Conservation (phyloP, 176 grass and related monocot species). For the Raddia distichophylla region DNA sequence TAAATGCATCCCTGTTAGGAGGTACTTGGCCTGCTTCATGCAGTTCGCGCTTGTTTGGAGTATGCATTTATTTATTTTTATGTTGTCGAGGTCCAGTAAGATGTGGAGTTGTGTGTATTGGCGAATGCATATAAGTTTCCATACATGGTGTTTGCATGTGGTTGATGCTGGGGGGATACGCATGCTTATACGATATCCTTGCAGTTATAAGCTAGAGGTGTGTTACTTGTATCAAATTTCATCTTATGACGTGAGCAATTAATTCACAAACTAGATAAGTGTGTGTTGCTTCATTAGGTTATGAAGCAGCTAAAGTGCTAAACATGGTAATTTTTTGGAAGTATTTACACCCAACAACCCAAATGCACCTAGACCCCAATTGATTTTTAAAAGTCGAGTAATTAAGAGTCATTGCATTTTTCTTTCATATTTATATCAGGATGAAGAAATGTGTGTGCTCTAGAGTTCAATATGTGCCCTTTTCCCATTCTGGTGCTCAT, state of each 20-base stretch:
- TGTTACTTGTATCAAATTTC: background rate
- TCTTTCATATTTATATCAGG: background rate
- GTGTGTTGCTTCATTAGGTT: background rate
- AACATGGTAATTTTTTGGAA: background rate
- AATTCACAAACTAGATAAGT: background rate
- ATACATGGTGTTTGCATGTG: background rate
- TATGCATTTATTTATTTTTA: conserved; percentile 8
- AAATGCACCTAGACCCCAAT: conserved; percentile 1
- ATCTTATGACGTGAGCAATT: conserved; percentile 3
- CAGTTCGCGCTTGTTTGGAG: background rate
- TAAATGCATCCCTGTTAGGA: conserved; percentile 19
- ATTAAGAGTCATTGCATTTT: background rate
- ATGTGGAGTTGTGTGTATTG: background rate
- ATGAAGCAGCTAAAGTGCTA: conserved; percentile 14
- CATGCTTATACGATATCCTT: conserved; percentile 8
- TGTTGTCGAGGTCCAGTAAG: background rate
- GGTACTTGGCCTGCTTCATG: background rate
- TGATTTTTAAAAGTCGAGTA: background rate
- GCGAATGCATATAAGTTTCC: background rate
- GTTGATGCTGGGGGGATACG: background rate
- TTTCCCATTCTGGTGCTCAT: background rate
- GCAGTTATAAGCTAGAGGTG: conserved; percentile 9
- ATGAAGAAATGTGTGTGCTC: background rate
- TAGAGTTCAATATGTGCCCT: background rate
- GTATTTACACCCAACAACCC: background rate